Base-by-base conservation (phyloP, 2,329 filamentous ascomycete species). In the Xylaria multiplex region DNA sequence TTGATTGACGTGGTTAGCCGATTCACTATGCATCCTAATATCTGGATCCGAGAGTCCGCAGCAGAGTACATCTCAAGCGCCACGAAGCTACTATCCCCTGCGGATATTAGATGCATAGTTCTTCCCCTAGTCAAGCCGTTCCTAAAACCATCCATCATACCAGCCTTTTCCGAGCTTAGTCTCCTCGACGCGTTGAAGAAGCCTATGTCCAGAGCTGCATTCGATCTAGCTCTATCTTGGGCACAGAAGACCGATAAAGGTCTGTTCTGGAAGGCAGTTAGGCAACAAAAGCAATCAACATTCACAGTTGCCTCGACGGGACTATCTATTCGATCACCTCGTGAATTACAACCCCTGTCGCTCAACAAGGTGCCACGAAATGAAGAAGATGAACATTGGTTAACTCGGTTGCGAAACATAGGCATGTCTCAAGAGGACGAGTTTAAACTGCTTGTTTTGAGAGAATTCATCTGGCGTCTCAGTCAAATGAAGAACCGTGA, bases 381-480 rank as follows among this genome's bases (percentile, higher is more conserved):
- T 71, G 93, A 97, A 8, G 95, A 98, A 77, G 96, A 99, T 75
- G 93, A 97, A 68, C 88, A 93, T 71, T 98, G 96, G 94, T 82
- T 99, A n/a, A 84, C 87, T 14, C 91, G 93, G 69, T 81, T 99
- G 54, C 88, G 92, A 57, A 97, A 93, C 69, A 88, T 97, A 48
- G 96, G 96, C 0, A 88, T 99, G 82, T 82, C 85, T 1, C 75
- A 84, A 0, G 94, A 97, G 50, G 95, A 99, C 71, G 96, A 99
- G 71, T 88, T 91, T 75, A 98, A 99, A 77, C 81, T 99, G 2
- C 82, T 98, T 42, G 91, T 90, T 5, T 83, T 99, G 11, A 86
- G 92, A 64, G 94, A 97, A 75, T 98, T 97, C 74, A 92, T 99
- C 46, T 97, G 93, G 92, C 89, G 92, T 45, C 85, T 96, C 7